Base-by-base conservation (phyloP, 805 yeast genomes). In the Schwanniomyces polymorphus region DNA sequence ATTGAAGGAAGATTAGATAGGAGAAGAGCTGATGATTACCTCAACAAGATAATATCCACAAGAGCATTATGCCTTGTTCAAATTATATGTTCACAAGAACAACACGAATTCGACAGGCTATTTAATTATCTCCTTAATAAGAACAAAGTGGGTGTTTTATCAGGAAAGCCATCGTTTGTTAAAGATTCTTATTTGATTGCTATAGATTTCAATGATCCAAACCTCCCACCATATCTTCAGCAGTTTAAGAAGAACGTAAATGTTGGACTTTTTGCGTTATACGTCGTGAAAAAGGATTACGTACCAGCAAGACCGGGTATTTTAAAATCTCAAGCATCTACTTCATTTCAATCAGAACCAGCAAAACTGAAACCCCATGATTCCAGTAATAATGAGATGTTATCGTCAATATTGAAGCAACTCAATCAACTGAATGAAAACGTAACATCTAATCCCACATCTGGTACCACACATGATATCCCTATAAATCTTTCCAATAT, bases 1-100 rank as follows among this genome's bases (percentile, higher is more conserved):
- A 65, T 88, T 39, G 84, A 81, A 49, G 96, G 96, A 3, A 72
- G 90, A 46, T 70, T 89, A 39, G 83, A 80, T 55, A 58, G 70
- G 4, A 46, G 52, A 5, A 71, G 66, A 43, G 95, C 90, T 1
- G 81, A 77, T 45, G 68, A 67, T 10, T 88, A 88, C 58, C 63
- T 88, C 50, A 52, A 60, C 25, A 75, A 76, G 51, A 72, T 81
- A 16, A 55, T 70, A 1, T 54, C 62, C 7, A 66, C 84, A 1
- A 72, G 88, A 54, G 82, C 82, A 57, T 57, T 88, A 18, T 78
- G 74, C 16, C 54, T 85, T 16, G 68, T 80, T 29, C 76, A 79
- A 48, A 57, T 87, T 37, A 52, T 45, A 38, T 41, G 54, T 14
- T 52, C 48, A 5, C 52, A 47, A 41, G 54, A 35, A 33, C 65